A percentile compares a stretch with the other conserved stretches of the same genome.
These are phyloP conservation scores for Osmozyma mogii DNA, from an alignment of 805 yeast genomes.

Conservation along the genomic window DNA sequence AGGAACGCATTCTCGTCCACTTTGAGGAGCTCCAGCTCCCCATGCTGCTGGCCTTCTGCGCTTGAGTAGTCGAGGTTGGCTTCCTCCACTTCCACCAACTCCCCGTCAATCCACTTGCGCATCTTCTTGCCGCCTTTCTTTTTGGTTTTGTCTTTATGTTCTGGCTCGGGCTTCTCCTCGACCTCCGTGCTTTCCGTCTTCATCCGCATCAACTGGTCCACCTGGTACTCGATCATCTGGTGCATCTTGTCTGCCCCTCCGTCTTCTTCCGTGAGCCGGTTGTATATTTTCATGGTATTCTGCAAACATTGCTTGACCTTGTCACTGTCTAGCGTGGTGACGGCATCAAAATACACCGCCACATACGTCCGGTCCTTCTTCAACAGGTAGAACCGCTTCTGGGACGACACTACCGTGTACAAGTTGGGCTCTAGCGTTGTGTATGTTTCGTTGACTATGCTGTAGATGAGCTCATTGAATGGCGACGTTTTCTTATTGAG, in stretches of 20 bases:
- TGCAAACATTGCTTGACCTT: slow-evolving; percentile 24
- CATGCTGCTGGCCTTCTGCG: slow-evolving; percentile 7
- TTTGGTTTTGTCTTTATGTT: slow-evolving; percentile 1
- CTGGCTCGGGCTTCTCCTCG: not conserved
- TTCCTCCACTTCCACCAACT: slow-evolving; percentile 21
- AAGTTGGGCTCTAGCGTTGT: slow-evolving; percentile 27
- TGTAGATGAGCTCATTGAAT: slow-evolving; percentile 30
- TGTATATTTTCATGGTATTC: slow-evolving; percentile 26
- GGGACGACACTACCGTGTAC: slow-evolving; percentile 19
- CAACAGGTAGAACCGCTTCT: slow-evolving; percentile 28
- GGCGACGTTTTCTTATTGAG: slow-evolving; percentile 27
- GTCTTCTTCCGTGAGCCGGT: slow-evolving; percentile 19
- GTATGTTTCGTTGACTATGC: slow-evolving; percentile 28
- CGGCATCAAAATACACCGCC: slow-evolving; percentile 31
- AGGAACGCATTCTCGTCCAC: slow-evolving; percentile 28
- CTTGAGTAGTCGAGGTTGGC: slow-evolving; percentile 29
- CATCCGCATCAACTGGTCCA: slow-evolving; percentile 28
- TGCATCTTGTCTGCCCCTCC: slow-evolving; percentile 18
- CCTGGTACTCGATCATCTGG: slow-evolving; percentile 30
- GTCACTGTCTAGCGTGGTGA: slow-evolving; percentile 32
- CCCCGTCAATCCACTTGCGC: slow-evolving; percentile 38
- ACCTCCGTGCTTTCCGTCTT: slow-evolving; percentile 8
- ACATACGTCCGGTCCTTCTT: slow-evolving; percentile 21
- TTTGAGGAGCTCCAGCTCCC: slow-evolving; percentile 5
- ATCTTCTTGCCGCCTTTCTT: slow-evolving; percentile 22